Base-by-base conservation (phyloP, 2,329 filamentous ascomycete species). In the Paramyrothecium roridum region DNA sequence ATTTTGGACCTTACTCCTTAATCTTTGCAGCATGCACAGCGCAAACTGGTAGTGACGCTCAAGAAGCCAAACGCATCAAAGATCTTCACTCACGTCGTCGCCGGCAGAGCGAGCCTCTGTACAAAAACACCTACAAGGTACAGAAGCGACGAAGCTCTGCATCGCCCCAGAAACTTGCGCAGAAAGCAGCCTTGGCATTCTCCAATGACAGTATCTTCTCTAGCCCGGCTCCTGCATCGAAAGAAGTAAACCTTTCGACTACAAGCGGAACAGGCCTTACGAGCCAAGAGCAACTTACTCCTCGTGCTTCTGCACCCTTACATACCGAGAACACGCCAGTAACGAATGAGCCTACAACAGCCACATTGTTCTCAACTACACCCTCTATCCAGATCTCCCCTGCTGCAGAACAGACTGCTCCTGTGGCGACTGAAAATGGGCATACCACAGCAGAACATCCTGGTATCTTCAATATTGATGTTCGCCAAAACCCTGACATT, bases 401-500 rank as follows among this genome's bases (percentile, higher is more conserved):
- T 50, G 48, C 47, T n/a, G 22, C 20, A 6, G 20, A 60, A 8
- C 21, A 23, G 16, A 37, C 53, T 26, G 26, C 17, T 45, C 11
- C 46, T 23, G 22, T 21, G 1, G 23, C 48, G 16, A 37, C 1
- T 13, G 52, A 58, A 4, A 16, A 13, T 6, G 49, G 48, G 17
- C 50, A 43, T 26, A 48, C 34, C 12, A 57, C 61, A 11, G 48
- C 54, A 7, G 22, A 54, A n/a, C 58, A 60, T 26, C 58, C 61
- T 7, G 63, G 62, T 11, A 60, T 71, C 11, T 59, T 69, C n/a
- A 66, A 67, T 37, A 67, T 73, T 33, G 71, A 74, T 53, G 65
- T 72, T 62, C 70, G 65, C 4, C 62, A 68, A 51, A 69, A 70
- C 8, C 67, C 60, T 3, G 67, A 73, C 54, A 73, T 73, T n/a